Base-by-base conservation (phyloP, 495 filamentous ascomycete species). In the Platismatia glauca region DNA sequence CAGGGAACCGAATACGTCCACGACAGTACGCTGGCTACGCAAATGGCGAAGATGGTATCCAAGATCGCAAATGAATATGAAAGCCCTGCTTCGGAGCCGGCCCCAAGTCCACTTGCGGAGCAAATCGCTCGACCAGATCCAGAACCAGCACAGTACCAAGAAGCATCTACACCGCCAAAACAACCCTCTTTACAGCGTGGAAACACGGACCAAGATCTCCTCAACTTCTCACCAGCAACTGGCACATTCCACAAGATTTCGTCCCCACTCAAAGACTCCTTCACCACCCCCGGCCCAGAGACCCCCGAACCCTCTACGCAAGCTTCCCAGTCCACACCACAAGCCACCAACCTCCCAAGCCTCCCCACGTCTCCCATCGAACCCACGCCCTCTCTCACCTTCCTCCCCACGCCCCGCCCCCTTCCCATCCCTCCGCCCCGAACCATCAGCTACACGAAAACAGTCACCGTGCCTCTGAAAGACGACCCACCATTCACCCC, bases 1-100 rank as follows among this genome's bases (percentile, higher is more conserved):
- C 69, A 78, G 20, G 79, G 78, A n/a, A 70, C 64, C 20, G 66
- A 68, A n/a, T 84, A 80, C 63, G 67, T 79, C n/a, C 78, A 84
- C 60, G 81, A 84, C 52, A 67, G 64, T 4, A 73, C 57, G 34
- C 63, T 70, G 18, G 39, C 50, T 20, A 38, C 16, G 53, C 16
- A 68, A 22, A 34, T 66, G 41, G 61, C 48, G 55, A 48, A 55
- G 22, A 66, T 60, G 27, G 43, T 46, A 27, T 62, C 34, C n/a
- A 58, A 43, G 22, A 53, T 56, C 34, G 58, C 31, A 27, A n/a
- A 29, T 18, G 31, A 58, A 38, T 16, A 35, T 7, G 34, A 46
- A 34, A 39, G 2, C n/a, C 22, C 41, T 58, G 5, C 29, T 22
- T 27, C 46, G 39, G 24, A 56, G 7, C 16, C 37, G 6, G 24